Evolutionary conservation across 768 basidiomycete genomes (phyloP).

Genomic region (Solioccasus polychromus): DNA sequence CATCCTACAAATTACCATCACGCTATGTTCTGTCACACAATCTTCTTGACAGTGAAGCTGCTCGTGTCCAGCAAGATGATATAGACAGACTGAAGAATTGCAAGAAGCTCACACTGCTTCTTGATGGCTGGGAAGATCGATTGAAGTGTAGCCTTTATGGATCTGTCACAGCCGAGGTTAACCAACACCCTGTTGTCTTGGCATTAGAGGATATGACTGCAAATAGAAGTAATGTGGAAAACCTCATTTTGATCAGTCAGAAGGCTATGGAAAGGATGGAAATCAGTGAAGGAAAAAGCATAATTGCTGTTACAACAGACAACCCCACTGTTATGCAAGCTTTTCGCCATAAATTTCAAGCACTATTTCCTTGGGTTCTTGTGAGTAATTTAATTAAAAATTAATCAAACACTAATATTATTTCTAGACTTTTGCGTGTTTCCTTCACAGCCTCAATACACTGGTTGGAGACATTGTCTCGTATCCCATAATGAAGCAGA

Average conservation of each 20-base stretch:
- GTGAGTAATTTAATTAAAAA: neutral
- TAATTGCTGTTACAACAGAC: conserved; percentile 30
- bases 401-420: neutral
- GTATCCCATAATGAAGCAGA: conserved; percentile 20
- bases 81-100: no score
- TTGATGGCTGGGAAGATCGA: no score
- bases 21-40: no score
- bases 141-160: no score
- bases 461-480: neutral
- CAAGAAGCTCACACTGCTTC: no score
- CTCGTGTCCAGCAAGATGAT: no score
- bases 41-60: no score
- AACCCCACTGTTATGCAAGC: conserved; percentile 33
- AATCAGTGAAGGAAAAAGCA: conserved; percentile 10
- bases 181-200: no score
- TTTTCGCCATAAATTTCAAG: conserved; percentile 14
- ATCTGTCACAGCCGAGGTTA: no score
- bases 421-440: conserved; percentile 2
- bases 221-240: conserved; percentile 20
- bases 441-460: conserved; percentile 4
- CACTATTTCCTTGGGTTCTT: neutral
- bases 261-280: conserved; percentile 21
- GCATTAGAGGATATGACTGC: conserved; percentile 11
- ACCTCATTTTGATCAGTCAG: conserved; percentile 15
- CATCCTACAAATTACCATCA: no score